Base-by-base conservation (phyloP, 2,329 filamentous ascomycete species). In the Trematosphaeria pertusa region DNA sequence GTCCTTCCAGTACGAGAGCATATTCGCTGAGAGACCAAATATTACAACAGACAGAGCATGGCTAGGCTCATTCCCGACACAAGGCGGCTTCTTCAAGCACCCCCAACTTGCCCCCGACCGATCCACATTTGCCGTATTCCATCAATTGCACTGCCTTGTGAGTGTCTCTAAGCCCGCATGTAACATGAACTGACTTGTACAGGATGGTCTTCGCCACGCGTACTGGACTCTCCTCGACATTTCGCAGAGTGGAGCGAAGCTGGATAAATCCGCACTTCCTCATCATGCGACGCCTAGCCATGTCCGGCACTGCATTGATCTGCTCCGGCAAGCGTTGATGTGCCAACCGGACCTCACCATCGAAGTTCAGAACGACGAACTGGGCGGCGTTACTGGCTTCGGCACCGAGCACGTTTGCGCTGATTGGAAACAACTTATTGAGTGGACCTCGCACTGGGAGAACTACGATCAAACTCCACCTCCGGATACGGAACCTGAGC, bases 111-210 rank as follows among this genome's bases (percentile, higher is more conserved):
- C 48, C 2, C 21, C 48, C 3, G 21, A 48, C 9, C 40, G 42
- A 1, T 41, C 43, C 10, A 46, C 45, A 2, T 52, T 54, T 34
- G 38, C 54, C 11, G 46, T 50, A n/a, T 57, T 52, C 15, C 54
- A 57, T 32, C 54, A 57, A 38, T 35, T 57, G 12, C 54, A 57
- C 24, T 57, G 54, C 19, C 40, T 57, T 10, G 50, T 49, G 45
- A 8, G 49, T 53, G 11, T 33, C 36, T 26, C 26, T 18, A 22
- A 21, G 28, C 9, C 6, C 5, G 28, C 24, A 42, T n/a, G 12
- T 12, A 5, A 20, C 1, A 22, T 22, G 1, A 17, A 26, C 12
- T 41, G 22, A 14, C 15, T 14, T 36, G 11, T 5, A 3, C 21
- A 55, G 49, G 46, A 56, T 26, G 44, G 39, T 15, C 20, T 56